These are phyloP conservation scores for Coffea humblotiana DNA, from an alignment of 305 asterid species.

Conservation along the genomic window DNA sequence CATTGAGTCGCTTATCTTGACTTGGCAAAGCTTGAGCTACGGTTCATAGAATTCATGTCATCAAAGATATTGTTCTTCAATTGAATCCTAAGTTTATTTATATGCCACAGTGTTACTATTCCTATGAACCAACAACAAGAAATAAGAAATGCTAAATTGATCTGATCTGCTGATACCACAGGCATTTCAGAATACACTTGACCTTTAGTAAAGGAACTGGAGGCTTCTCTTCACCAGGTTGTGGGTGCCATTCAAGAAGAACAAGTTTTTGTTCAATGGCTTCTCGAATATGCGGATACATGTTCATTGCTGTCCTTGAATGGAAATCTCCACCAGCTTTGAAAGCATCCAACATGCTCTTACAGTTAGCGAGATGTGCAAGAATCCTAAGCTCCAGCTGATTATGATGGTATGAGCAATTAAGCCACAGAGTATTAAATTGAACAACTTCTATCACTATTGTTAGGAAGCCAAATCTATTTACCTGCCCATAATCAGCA, in stretches of 20 bases:
- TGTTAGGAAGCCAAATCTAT: conserved; percentile 9
- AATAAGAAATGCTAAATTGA: conserved; percentile 6
- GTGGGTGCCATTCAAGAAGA: conserved; percentile 97
- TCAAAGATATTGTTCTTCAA: background rate
- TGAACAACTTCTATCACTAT: background rate
- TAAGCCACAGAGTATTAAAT: conserved; percentile 17
- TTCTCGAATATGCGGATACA: conserved; percentile 92
- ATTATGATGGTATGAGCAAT: conserved; percentile 24
- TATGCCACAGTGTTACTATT: background rate
- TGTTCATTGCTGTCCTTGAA: conserved; percentile 98
- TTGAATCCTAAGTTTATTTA: background rate
- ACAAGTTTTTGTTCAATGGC: conserved; percentile 70
- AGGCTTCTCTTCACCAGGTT: conserved; percentile 82
- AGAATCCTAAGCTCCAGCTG: conserved; percentile 99
- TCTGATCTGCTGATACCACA: background rate
- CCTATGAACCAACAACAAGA: background rate
- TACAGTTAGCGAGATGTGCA: conserved; percentile 93
- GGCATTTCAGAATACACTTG: background rate
- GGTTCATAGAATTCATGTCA: background rate
- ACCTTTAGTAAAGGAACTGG: conserved; percentile 97
- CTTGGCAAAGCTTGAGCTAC: conserved; percentile 4
- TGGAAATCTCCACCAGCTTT: conserved; percentile 99
- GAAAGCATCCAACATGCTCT: conserved; percentile 96
- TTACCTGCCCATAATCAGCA: conserved; percentile 99
- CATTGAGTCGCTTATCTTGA: background rate